Evolutionary conservation across 371 early-diverging fungal genomes (phyloP).

Genomic region (Amoeboaphelidium protococcarum): DNA sequence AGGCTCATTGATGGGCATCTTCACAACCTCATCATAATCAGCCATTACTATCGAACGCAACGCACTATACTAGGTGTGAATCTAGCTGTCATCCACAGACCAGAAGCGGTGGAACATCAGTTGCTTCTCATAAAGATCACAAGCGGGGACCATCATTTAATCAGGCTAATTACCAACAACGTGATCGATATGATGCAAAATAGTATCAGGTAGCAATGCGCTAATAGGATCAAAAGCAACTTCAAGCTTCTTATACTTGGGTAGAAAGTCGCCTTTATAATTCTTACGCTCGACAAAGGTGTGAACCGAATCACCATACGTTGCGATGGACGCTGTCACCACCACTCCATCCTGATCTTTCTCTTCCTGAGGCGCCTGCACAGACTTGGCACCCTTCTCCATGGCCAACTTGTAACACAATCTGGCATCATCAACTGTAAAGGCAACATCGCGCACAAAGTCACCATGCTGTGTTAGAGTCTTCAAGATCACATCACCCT

Average conservation of each 20-base stretch:
- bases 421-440: conserved; percentile 59
- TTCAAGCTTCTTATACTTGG: conserved; percentile 30
- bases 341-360: conserved; percentile 62
- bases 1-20: conserved; percentile 94
- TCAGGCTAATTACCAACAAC: conserved; percentile 87
- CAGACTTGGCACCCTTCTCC: conserved; percentile 53
- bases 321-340: conserved; percentile 65
- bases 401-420: conserved; percentile 48
- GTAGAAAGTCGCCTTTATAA: conserved; percentile 68
- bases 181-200: conserved; percentile 56
- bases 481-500: conserved; percentile 30
- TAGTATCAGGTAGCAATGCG: conserved; percentile 23
- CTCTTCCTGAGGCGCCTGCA: conserved; percentile 50
- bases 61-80: conserved; percentile 80
- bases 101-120: conserved; percentile 93
- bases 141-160: conserved; percentile 54
- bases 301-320: conserved; percentile 80
- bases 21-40: conserved; percentile 63
- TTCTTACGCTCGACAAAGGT: conserved; percentile 62
- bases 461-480: conserved; percentile 67
- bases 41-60: conserved; percentile 89
- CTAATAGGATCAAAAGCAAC: conserved; percentile 45
- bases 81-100: conserved; percentile 89
- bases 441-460: conserved; percentile 80
- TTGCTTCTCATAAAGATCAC: conserved; percentile 47